These are phyloP conservation scores for Pyrenopolyporus hunteri DNA, from an alignment of 495 filamentous ascomycete species.

Conservation along the genomic window DNA sequence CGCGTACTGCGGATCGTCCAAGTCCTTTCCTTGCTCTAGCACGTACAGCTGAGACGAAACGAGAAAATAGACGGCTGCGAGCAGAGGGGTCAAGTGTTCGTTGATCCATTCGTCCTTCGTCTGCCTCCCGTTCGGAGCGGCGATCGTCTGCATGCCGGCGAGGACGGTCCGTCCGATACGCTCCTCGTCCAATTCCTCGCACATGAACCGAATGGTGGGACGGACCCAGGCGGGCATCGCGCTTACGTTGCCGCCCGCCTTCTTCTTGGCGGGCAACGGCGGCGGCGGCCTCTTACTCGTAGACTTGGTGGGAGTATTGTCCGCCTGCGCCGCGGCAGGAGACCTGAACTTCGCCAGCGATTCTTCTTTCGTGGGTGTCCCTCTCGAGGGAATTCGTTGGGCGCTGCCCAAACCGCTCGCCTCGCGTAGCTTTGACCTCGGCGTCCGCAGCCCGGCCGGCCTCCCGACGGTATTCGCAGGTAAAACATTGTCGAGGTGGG, in stretches of 20 bases:
- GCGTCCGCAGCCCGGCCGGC: conserved; percentile 29
- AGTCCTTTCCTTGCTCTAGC: conserved; percentile 42
- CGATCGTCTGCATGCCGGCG: conserved; percentile 52
- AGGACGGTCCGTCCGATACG: conserved; percentile 51
- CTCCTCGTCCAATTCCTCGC: conserved; percentile 48
- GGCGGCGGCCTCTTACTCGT: conserved; percentile 32
- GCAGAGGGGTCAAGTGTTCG: conserved; percentile 55
- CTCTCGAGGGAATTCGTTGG: conserved; percentile 31
- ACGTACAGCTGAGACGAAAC: conserved; percentile 53
- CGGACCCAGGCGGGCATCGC: conserved; percentile 70
- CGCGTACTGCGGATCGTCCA: conserved; percentile 47
- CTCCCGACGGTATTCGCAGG: conserved; percentile 39
- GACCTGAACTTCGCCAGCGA: conserved; percentile 47
- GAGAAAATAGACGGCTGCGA: conserved; percentile 75
- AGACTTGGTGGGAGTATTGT: conserved; percentile 34
- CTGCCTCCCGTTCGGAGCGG: conserved; percentile 42
- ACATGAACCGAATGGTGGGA: conserved; percentile 68
- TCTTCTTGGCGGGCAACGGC: conserved; percentile 32
- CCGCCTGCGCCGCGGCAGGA: conserved; percentile 13
- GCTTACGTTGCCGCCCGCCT: conserved; percentile 30
- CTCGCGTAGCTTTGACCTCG: conserved; percentile 40
- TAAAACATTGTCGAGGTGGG: conserved; percentile 77
- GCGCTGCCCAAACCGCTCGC: conserved; percentile 30
- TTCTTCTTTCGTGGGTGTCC: conserved; percentile 41
- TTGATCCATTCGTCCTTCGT: conserved; percentile 60